Base-by-base conservation (phyloP, 768 basidiomycete genomes). In the Phylloporus arenicola region DNA sequence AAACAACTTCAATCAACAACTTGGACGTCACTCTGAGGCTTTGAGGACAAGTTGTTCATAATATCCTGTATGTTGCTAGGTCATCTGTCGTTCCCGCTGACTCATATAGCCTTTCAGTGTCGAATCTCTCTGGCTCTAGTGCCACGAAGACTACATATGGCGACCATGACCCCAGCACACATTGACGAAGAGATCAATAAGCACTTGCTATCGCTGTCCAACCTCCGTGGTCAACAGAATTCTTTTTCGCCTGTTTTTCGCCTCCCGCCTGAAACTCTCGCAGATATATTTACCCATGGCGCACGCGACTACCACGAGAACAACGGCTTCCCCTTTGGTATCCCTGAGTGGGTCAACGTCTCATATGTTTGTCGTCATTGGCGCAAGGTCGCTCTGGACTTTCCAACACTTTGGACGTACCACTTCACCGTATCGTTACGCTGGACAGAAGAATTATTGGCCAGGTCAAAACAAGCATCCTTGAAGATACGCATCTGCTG, bases 371-470 rank as follows among this genome's bases (percentile, higher is more conserved):
- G 35, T 4, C 35, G 17, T 19, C 17, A 37, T 12, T 35, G 34
- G 34, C 34, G 34, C 34, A n/a, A 35, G 6, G n/a, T 35, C n/a
- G 34, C 34, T 35, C 16, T 35, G 34, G n/a, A 35, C 34, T 35
- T 16, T 16, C 34, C 34, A 17, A 35, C 16, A n/a, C 34, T 35
- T 35, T 35, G 34, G 34, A 17, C 34, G 6, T 35, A 35, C 34
- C 60, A 68, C n/a, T 52, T 65, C 8, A 64, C 71, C 22, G 54
- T 45, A 4, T 63, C 63, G 3, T 62, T 64, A 0, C 57, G 52
- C 40, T 73, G 72, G 70, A 67, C 66, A 9, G 60, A 70, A 29
- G 73, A 71, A 53, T 72, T 74, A 69, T 47, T 78, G 37, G 58
- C 57, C 30, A 67, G 76, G 8, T 78, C 76, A 0, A 75, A 72